phyloP scores from a whole-genome alignment of 1,284 basidiomycete genomes.

The Ustilago shanxiensis region DNA sequence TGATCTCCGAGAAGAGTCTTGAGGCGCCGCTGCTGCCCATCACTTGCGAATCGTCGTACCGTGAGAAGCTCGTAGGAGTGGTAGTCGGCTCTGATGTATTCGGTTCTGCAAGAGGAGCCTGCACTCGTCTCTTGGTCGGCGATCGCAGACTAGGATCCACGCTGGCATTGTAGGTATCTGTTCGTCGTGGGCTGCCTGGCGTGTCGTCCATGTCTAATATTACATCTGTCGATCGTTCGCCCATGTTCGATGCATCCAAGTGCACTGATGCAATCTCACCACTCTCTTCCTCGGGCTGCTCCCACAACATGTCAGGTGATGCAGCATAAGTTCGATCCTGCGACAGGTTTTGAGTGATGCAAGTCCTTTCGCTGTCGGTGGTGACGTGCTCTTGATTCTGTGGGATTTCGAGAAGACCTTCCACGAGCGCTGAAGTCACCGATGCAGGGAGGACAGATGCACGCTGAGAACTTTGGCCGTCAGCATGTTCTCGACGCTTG shows the following conservation, averaged over 20 bases:
- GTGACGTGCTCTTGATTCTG: background rate
- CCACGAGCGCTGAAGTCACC: constrained; percentile 9
- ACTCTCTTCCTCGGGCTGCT: background rate
- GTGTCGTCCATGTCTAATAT: constrained; percentile 34
- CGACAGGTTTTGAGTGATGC: constrained; percentile 4
- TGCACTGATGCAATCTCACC: background rate
- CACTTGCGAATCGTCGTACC: constrained; percentile 8
- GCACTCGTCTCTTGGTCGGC: constrained; percentile 23
- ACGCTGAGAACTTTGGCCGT: background rate
- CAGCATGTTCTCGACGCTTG: background rate
- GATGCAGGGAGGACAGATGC: background rate
- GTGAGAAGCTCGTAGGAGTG: constrained; percentile 19
- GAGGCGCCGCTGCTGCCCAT: constrained; percentile 24
- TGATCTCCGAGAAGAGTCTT: constrained; percentile 34
- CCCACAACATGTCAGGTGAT: background rate
- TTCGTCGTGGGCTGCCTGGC: constrained; percentile 24
- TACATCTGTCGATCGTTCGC: constrained; percentile 1
- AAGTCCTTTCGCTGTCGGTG: constrained; percentile 19
- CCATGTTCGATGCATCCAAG: background rate
- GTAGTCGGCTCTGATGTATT: background rate
- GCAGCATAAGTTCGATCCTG: background rate
- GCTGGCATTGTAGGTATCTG: background rate
- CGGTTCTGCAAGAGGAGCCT: too few relatives aligned
- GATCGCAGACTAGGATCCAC: constrained; percentile 17
- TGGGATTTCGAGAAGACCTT: constrained; percentile 12